phyloP scores from a whole-genome alignment of 73 alveolate species.

The Tetrahymena malaccensis region DNA sequence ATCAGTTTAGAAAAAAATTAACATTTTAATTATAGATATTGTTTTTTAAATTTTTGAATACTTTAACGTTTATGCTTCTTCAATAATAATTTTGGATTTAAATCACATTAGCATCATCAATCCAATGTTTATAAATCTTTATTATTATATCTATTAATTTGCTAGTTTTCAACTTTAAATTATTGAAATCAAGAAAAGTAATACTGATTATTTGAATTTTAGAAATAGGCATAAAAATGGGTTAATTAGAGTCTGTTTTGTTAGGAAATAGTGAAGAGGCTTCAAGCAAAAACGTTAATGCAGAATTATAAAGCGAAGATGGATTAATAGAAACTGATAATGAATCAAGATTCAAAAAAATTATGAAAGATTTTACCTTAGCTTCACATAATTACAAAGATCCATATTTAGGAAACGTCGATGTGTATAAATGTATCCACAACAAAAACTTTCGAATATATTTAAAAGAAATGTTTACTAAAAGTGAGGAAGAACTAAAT shows the following conservation, averaged over 20 bases:
- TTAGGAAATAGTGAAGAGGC: neutral
- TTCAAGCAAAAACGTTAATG: neutral
- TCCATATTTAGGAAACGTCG: neutral
- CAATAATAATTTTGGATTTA: neutral
- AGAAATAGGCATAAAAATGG: neutral
- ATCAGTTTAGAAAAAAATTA: too few relatives aligned
- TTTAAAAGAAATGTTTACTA: neutral
- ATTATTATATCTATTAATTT: neutral
- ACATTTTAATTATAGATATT: too few relatives aligned
- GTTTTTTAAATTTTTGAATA: neutral
- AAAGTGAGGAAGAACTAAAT: neutral
- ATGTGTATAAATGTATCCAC: neutral
- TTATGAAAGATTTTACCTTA: neutral
- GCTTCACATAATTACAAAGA: neutral
- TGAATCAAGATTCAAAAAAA: neutral
- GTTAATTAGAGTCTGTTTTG: neutral
- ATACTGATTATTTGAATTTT: neutral
- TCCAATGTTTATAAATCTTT: neutral
- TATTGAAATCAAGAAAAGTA: neutral
- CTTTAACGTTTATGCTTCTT: neutral
- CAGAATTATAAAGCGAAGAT: neutral
- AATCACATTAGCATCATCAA: neutral
- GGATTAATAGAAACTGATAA: neutral
- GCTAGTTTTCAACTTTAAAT: neutral
- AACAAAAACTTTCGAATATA: neutral